Base-by-base conservation (phyloP, 306 rosid genomes). In the Luffa acutangula region DNA sequence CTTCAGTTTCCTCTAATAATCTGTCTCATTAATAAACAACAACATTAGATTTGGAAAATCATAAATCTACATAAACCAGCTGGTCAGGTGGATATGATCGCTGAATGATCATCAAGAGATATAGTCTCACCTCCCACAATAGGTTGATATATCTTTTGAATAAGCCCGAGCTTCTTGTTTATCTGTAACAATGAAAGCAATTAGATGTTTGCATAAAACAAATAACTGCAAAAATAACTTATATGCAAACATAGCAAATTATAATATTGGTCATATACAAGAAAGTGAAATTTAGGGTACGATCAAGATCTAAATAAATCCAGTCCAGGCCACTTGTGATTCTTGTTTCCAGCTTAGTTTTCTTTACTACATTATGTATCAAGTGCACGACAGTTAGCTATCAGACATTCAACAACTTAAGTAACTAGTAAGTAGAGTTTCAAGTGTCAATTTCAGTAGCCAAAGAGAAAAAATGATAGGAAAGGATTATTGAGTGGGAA, bases 141-240 rank as follows among this genome's bases (percentile, higher is more conserved):
- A n/a, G n/a, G n/a, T n/a, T n/a, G n/a, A n/a, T n/a, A n/a, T n/a
- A n/a, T n/a, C n/a, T n/a, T n/a, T n/a, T n/a, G n/a, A n/a, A n/a
- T n/a, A n/a, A n/a, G n/a, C n/a, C n/a, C n/a, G n/a, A n/a, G n/a
- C n/a, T n/a, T n/a, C n/a, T n/a, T n/a, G n/a, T 74, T 89, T 91
- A 86, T 87, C 99, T 93, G 73, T 79, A 83, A 74, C 12, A 77
- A 51, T 79, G 75, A 74, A 60, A 77, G 33, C 20, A 37, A 52
- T 66, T n/a, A n/a, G n/a, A 82, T 51, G 75, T 59, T 74, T 34
- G 43, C 49, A 45, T 20, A 78, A 45, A 76, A 12, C 56, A 57
- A 45, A 5, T n/a, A 71, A 12, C n/a, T n/a, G 71, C 25, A 20
- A 54, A 76, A 20, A 5, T 15, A 71, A 21, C 25, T 12, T 62